Percentiles rank a stretch among this genome's conserved stretches.
phyloP scores from a whole-genome alignment of 768 basidiomycete species.

The Pilatotrama ljubarskyi region DNA sequence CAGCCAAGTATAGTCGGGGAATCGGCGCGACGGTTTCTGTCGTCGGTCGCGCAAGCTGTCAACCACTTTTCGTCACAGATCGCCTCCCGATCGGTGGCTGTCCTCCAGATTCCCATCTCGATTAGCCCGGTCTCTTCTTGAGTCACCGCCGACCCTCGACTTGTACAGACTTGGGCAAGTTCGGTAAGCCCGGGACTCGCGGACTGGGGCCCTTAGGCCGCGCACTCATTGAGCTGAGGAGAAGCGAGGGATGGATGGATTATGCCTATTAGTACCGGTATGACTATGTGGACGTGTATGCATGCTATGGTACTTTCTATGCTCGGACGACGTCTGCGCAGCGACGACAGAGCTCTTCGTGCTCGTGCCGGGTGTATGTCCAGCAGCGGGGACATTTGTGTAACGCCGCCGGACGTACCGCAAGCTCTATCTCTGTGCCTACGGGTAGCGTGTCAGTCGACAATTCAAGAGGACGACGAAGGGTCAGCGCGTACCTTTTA shows the following conservation, averaged over 20 bases:
- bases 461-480: not conserved
- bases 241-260: not conserved
- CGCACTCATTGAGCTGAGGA: not conserved
- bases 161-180: not conserved
- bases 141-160: not conserved
- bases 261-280: constrained; percentile 8
- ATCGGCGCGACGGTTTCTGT: no score
- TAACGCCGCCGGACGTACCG: constrained; percentile 58
- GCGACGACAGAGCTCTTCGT: constrained; percentile 62
- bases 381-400: constrained; percentile 92
- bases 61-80: not conserved
- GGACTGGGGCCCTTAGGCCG: not conserved
- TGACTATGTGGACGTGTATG: not conserved
- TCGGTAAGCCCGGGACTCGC: not conserved
- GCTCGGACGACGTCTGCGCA: constrained; percentile 43
- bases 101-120: not conserved
- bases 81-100: not conserved
- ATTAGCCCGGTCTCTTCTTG: not conserved
- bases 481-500: constrained; percentile 44
- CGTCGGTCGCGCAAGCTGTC: no score
- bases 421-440: constrained; percentile 43
- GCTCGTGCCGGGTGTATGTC: constrained; percentile 60
- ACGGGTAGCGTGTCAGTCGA: constrained; percentile 24
- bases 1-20: no score
- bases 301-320: not conserved